These are phyloP conservation scores for Teunomyces lycoperdinae DNA, from an alignment of 805 yeast genomes.

Conservation along the genomic window DNA sequence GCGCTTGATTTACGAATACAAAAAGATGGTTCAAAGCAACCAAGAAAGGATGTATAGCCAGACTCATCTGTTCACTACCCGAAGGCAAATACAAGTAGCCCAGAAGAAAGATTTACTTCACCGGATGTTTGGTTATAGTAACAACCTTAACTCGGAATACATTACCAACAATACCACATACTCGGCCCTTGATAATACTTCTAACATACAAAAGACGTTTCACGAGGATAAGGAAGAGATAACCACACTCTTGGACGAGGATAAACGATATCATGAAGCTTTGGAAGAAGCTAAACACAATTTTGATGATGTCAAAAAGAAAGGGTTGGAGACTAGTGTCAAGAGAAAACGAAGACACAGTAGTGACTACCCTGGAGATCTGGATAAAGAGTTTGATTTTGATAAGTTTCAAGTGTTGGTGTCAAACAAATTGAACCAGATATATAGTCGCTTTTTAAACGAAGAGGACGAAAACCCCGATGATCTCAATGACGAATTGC, in stretches of 20 bases:
- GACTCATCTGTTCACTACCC: slow-evolving; percentile 29
- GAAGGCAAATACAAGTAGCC: slow-evolving; percentile 37
- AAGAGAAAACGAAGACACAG: slow-evolving; percentile 6
- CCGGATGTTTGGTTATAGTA: slow-evolving; percentile 37
- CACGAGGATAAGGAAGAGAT: slow-evolving; percentile 44
- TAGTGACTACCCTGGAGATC: not conserved
- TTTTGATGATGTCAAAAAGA: slow-evolving; percentile 12
- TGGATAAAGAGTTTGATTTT: slow-evolving; percentile 14
- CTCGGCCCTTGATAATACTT: slow-evolving; percentile 34
- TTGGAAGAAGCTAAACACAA: slow-evolving; percentile 23
- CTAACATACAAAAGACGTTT: slow-evolving; percentile 36
- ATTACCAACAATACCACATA: slow-evolving; percentile 41
- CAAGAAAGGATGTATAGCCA: slow-evolving; percentile 35
- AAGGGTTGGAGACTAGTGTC: slow-evolving; percentile 4
- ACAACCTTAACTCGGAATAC: slow-evolving; percentile 37
- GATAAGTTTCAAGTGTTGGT: slow-evolving; percentile 24
- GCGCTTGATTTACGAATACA: slow-evolving; percentile 8
- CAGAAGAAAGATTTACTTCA: slow-evolving; percentile 40
- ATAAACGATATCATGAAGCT: slow-evolving; percentile 23
- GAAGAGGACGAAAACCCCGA: slow-evolving; percentile 9
- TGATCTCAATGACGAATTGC: slow-evolving; percentile 21
- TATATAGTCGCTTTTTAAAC: slow-evolving; percentile 12
- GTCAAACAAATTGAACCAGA: slow-evolving; percentile 16
- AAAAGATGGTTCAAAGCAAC: slow-evolving; percentile 18
- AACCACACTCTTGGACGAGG: slow-evolving; percentile 29